Evolutionary conservation across 2,329 filamentous ascomycete genomes (phyloP), one percentile per base, ranked within the genome.

Genomic region (Botrytis squamosa): DNA sequence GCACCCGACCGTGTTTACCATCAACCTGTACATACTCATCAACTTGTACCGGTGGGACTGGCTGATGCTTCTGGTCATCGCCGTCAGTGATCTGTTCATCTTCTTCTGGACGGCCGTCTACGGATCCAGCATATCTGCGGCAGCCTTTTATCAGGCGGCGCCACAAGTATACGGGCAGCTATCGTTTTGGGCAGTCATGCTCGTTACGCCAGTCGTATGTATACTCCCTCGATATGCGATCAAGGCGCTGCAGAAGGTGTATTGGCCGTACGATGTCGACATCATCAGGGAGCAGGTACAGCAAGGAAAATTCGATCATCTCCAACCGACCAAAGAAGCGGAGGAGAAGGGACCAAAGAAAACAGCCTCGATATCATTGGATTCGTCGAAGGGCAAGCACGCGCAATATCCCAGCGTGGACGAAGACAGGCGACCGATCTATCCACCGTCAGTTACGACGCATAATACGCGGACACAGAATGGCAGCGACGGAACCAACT

Each of bases 41-140:
- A 99, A 99, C 84, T 97, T 93, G 0, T 98, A 97, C 83, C 90
- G 95, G 75, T 99, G 96, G 96, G 96, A 99, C 82, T 99, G 95
- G 95, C 86, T 99, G 80, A 97, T 97, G 84, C 83, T 95, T 36
- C 85, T 97, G 74, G 91, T 98, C 75, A 92, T 97, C 70, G 84
- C 84, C 38, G 88, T 98, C 82, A 97, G 94, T 83, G 92, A 92
- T 75, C 82, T 98, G 42, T 89, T 98, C 79, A 89, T 98, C 80
- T 99, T 94, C 86, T 92, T 97, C 85, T 98, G 96, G 94, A 98
- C 96, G 8, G 96, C 94, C 44, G 88, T 97, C 55, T 99, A 97
- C 84, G 82, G 79, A 8, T 83, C 82, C 49, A 90, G 80, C 72
- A 75, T 63, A 8, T 76, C 77, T 10, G 90, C 91, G 0, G 86